phyloP scores from a whole-genome alignment of 768 basidiomycete species.

The Trametes elegans region DNA sequence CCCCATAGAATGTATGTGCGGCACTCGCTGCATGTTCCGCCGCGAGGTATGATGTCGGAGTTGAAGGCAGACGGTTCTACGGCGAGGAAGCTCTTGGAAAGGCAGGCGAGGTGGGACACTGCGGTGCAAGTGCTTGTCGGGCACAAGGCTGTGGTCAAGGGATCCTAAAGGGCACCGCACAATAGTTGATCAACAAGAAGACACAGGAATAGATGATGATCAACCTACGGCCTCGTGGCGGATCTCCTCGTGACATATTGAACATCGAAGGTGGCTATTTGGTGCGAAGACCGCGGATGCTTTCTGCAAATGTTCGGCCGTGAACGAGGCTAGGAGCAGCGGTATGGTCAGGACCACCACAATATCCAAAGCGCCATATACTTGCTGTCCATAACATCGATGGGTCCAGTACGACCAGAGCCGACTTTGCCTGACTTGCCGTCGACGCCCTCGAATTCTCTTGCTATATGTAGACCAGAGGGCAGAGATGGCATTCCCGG shows the following conservation, averaged over 20 bases:
- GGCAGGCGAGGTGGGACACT: slow-evolving; percentile 57
- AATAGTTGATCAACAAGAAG: not conserved
- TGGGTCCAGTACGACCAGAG: slow-evolving; percentile 53
- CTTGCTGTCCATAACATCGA: slow-evolving; percentile 58
- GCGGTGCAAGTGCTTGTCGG: slow-evolving; percentile 47
- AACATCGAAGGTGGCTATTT: slow-evolving; percentile 38
- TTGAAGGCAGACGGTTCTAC: slow-evolving; percentile 15
- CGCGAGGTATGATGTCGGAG: slow-evolving; percentile 52
- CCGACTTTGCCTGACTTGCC: slow-evolving; percentile 56
- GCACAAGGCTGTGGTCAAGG: slow-evolving; percentile 52
- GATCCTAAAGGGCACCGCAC: slow-evolving; percentile 38
- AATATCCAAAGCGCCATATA: no score
- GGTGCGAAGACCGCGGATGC: slow-evolving; percentile 41
- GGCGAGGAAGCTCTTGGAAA: slow-evolving; percentile 46
- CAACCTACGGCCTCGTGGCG: slow-evolving; percentile 43
- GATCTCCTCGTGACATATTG: slow-evolving; percentile 45
- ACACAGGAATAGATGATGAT: not conserved
- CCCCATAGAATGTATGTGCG: slow-evolving; percentile 62
- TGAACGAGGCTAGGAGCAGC: slow-evolving; percentile 46
- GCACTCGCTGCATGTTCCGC: slow-evolving; percentile 57
- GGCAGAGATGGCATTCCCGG: slow-evolving; percentile 41
- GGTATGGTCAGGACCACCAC: no score
- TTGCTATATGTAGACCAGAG: slow-evolving; percentile 45
- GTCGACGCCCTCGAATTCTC: slow-evolving; percentile 70
- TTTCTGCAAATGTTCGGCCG: slow-evolving; percentile 47